Conservation (phyloP, 495 filamentous ascomycete species). For the Apiosordaria backusii region DNA sequence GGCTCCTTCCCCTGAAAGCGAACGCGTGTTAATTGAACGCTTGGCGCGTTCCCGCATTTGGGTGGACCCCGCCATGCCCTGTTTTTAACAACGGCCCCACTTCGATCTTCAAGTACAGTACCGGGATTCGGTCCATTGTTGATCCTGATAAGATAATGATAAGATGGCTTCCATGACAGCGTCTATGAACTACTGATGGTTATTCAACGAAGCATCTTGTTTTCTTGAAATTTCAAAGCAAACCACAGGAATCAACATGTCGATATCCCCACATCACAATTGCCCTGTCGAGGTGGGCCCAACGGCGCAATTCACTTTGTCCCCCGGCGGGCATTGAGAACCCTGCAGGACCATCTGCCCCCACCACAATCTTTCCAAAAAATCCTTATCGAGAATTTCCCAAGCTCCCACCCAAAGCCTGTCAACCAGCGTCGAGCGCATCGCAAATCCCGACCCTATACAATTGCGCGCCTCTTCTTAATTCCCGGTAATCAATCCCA, state of each 20-base stretch:
- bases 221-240: too few relatives aligned
- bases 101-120: not conserved
- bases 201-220: too few relatives aligned
- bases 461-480: not conserved
- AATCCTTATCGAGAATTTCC: not conserved
- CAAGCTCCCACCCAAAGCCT: not conserved
- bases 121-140: slow-evolving; percentile 15
- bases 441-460: not conserved
- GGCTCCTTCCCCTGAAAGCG: not conserved
- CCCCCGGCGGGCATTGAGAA: not conserved
- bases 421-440: not conserved
- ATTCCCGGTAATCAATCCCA: not conserved
- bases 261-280: not conserved
- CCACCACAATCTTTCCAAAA: slow-evolving; percentile 6
- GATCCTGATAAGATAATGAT: slow-evolving; percentile 13
- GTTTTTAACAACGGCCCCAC: not conserved
- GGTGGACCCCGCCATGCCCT: not conserved
- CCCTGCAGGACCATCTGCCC: slow-evolving; percentile 3
- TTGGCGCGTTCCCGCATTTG: not conserved
- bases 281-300: not conserved
- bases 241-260: too few relatives aligned
- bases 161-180: slow-evolving; percentile 1
- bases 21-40: not conserved
- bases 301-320: not conserved
- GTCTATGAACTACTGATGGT: too few relatives aligned